Percentiles rank a stretch among this genome's conserved stretches.
phyloP scores from a whole-genome alignment of 2,329 filamentous ascomycete species.

The Rhinocladiella similis region DNA sequence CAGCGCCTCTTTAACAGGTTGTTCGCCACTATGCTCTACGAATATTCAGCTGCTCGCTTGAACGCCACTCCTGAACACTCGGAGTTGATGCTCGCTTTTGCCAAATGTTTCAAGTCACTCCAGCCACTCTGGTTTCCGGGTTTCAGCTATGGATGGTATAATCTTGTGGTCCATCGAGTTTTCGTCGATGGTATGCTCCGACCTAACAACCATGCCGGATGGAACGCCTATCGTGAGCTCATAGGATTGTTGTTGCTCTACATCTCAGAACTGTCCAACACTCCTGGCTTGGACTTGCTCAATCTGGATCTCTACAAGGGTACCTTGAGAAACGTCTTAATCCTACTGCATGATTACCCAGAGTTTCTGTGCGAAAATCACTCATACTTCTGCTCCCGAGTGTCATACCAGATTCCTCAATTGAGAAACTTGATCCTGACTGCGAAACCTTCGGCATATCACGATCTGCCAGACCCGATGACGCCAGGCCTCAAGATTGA shows the following conservation, averaged over 20 bases:
- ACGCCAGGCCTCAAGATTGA: conserved; percentile 74
- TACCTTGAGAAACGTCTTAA: conserved; percentile 75
- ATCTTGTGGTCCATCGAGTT: conserved; percentile 77
- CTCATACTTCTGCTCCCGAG: conserved; percentile 74
- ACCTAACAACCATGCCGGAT: conserved; percentile 68
- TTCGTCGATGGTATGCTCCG: conserved; percentile 79
- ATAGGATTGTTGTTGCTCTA: conserved; percentile 71
- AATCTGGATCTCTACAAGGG: conserved; percentile 84
- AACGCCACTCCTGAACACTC: conserved; percentile 63
- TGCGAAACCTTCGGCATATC: conserved; percentile 69
- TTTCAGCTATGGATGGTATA: conserved; percentile 84
- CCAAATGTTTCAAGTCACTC: conserved; percentile 68
- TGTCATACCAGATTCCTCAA: conserved; percentile 82
- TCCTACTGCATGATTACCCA: conserved; percentile 91
- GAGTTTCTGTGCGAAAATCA: conserved; percentile 91
- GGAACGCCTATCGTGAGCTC: conserved; percentile 72
- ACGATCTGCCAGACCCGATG: conserved; percentile 72
- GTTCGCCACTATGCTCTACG: conserved; percentile 78
- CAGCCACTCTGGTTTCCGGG: conserved; percentile 76
- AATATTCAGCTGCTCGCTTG: conserved; percentile 62
- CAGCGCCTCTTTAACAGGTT: conserved; percentile 89
- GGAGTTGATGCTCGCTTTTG: conserved; percentile 71
- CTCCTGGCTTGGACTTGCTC: conserved; percentile 65
- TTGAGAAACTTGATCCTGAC: conserved; percentile 85
- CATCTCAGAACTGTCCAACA: conserved; percentile 77